Percentiles rank a stretch among this genome's conserved stretches.
Conservation (phyloP, 257 asterid species). For the Solanum raphanifolium region DNA sequence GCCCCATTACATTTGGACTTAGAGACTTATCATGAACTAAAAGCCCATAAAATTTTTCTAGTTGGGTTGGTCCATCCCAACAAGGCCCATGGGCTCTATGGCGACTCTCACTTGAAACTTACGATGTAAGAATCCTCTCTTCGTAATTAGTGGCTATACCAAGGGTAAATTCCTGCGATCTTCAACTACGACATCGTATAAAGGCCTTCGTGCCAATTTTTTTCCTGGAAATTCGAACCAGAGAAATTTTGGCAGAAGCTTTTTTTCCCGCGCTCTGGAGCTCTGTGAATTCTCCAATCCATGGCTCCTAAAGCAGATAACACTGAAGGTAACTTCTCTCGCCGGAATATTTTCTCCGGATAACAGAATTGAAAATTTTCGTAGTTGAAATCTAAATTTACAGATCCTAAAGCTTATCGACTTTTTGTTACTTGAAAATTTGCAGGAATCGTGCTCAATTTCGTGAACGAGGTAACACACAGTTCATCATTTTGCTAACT, state of each 20-base stretch:
- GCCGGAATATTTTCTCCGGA: background rate
- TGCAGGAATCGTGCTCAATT: slow-evolving; percentile 87
- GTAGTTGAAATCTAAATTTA: slow-evolving; percentile 10
- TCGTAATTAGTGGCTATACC: background rate
- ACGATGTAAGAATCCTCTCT: background rate
- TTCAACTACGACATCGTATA: background rate
- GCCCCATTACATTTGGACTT: background rate
- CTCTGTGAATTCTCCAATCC: background rate
- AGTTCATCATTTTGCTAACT: background rate
- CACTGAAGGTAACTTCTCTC: slow-evolving; percentile 47
- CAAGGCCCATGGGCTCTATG: background rate
- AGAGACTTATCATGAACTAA: background rate
- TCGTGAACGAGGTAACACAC: slow-evolving; percentile 66
- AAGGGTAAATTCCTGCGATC: background rate
- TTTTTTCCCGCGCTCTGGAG: slow-evolving; percentile 32
- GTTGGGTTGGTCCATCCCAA: background rate
- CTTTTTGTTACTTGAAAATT: background rate
- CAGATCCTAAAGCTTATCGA: background rate
- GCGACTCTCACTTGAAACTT: background rate
- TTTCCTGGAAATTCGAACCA: background rate
- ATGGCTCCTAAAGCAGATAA: slow-evolving; percentile 91
- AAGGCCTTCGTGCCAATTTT: background rate
- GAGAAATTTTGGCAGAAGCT: background rate
- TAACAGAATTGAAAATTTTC: background rate
- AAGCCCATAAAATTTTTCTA: background rate